Evolutionary conservation across 2,329 filamentous ascomycete genomes (phyloP), one percentile per base, ranked within the genome.

Genomic region (Alternaria sp.): DNA sequence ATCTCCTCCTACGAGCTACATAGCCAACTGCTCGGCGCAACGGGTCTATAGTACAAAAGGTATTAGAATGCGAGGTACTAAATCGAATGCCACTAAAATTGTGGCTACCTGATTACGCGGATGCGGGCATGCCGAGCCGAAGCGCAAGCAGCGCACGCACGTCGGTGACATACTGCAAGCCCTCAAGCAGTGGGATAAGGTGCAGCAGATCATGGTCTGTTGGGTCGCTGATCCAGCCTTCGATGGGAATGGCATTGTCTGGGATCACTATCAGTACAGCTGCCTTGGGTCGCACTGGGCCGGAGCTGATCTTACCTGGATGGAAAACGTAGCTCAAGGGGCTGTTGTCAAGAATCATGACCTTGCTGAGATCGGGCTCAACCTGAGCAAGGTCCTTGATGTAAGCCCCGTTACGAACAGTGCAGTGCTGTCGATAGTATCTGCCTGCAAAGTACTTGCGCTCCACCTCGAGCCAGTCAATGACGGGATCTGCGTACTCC

Each of bases 221-320:
- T 22, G 95, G 95, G 81, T 99, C 95, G 79, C 90, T 97, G 81
- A 99, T 98, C 95, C 95, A 99, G 75, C 95, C 95, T 83, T 98
- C 94, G 76, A 99, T 98, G 3, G 95, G 95, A 74, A 99, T 97
- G 52, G 95, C 95, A 82, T 99, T 99, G 80, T 99, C 95, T 99
- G 74, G 60, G 50, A 32, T 11, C 18, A 46, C 46, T 38, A 41
- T 72, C 54, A 74, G 68, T 56, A 32, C 49, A 51, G 56, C 40
- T 52, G 51, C 44, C 14, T 22, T 55, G 51, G 41, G 48, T 44
- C 25, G 40, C 36, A 49, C 20, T 12, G 52, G 38, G 41, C 52
- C 12, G 6, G 32, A 25, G 36, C 30, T 27, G 36, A 51, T 78
- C 87, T 76, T 82, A 95, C 95, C 94, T 89, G 97, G 93, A 77